Percentiles rank a stretch among this genome's conserved stretches.
Conservation (phyloP, 1,139 yeast genomes). For the Blastobotrys persicus region DNA sequence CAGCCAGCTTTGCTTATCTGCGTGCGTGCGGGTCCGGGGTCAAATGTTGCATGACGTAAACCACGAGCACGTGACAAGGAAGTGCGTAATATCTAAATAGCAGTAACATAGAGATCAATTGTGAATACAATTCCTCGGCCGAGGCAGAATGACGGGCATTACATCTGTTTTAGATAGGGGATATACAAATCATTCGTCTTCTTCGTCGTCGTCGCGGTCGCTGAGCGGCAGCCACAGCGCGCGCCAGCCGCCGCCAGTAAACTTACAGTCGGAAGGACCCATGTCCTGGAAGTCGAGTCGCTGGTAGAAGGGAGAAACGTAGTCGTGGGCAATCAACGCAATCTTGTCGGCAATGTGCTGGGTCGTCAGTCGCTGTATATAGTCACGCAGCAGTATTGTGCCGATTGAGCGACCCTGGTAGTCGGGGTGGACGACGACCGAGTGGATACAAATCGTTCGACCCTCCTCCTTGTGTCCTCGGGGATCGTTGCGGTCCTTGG, state of each 20-base stretch:
- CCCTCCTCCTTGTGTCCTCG: constrained; percentile 81
- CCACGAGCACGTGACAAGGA: too few relatives aligned
- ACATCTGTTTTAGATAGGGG: too few relatives aligned
- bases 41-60: too few relatives aligned
- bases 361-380: constrained; percentile 82
- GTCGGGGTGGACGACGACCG: constrained; percentile 72
- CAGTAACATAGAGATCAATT: too few relatives aligned
- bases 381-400: constrained; percentile 78
- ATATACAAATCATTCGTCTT: constrained; percentile 13
- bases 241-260: constrained; percentile 64
- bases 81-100: too few relatives aligned
- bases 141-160: too few relatives aligned
- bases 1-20: too few relatives aligned
- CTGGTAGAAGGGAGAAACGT: constrained; percentile 71
- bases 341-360: constrained; percentile 83
- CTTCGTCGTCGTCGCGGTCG: constrained; percentile 34
- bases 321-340: constrained; percentile 68
- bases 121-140: too few relatives aligned
- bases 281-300: constrained; percentile 69
- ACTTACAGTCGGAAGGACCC: constrained; percentile 59
- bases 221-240: constrained; percentile 61
- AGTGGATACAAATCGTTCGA: constrained; percentile 73
- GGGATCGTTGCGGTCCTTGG: constrained; percentile 35
- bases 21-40: too few relatives aligned
- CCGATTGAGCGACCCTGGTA: constrained; percentile 84